Evolutionary conservation across 1,284 basidiomycete genomes (phyloP).

Genomic region (Naganishia sp.): DNA sequence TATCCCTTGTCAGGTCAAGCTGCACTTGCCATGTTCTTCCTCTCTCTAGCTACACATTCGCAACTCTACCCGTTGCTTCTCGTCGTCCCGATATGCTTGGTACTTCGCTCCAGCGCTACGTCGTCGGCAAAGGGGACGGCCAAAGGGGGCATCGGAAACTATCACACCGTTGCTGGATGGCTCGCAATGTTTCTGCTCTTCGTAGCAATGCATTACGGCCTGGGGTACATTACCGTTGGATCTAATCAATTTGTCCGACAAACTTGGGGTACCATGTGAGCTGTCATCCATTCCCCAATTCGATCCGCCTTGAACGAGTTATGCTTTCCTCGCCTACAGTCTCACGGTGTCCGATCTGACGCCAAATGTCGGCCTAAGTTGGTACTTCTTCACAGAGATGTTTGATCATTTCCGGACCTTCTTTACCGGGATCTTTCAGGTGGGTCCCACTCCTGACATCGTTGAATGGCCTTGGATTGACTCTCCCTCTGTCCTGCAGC

Average conservation of each 20-base stretch:
- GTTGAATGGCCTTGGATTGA: background rate
- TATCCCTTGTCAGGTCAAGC: slow-evolving; percentile 57
- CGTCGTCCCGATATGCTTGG: slow-evolving; percentile 66
- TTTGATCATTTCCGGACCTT: slow-evolving; percentile 96
- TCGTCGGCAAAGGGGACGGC: background rate
- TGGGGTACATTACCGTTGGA: slow-evolving; percentile 40
- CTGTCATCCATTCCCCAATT: slow-evolving; percentile 30
- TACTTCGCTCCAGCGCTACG: slow-evolving; percentile 54
- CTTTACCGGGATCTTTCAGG: slow-evolving; percentile 94
- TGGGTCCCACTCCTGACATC: slow-evolving; percentile 52
- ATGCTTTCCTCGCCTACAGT: slow-evolving; percentile 50
- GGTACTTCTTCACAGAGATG: slow-evolving; percentile 99
- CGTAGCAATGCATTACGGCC: slow-evolving; percentile 6
- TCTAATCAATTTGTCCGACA: slow-evolving; percentile 64
- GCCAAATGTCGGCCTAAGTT: slow-evolving; percentile 92
- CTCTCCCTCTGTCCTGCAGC: slow-evolving; percentile 55
- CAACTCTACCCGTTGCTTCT: slow-evolving; percentile 71
- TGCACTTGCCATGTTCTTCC: slow-evolving; percentile 62
- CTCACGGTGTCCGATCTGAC: slow-evolving; percentile 78
- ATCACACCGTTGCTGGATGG: slow-evolving; percentile 31
- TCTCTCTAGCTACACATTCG: slow-evolving; percentile 70
- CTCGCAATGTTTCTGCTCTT: slow-evolving; percentile 34
- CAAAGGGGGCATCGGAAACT: background rate
- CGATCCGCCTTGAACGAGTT: background rate
- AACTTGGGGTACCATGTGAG: slow-evolving; percentile 83